Conservation (phyloP, 202 grass and related monocot genomes). For the Carex sylvatica region DNA sequence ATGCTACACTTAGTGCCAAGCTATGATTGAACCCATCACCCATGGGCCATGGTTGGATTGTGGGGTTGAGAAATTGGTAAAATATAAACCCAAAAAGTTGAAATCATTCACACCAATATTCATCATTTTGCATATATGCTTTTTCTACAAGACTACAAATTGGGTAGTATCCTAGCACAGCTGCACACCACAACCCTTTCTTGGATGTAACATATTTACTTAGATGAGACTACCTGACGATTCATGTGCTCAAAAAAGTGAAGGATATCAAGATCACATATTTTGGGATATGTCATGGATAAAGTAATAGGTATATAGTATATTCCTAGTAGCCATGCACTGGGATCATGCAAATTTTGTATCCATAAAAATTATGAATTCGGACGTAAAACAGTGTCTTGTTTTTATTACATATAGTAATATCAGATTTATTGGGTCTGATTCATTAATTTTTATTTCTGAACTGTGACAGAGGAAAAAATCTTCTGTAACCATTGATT, state of each 20-base stretch:
- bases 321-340: neutral
- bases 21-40: constrained; percentile 23
- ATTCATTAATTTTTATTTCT: too few relatives aligned
- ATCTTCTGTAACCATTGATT: too few relatives aligned
- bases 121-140: constrained; percentile 6
- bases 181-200: constrained; percentile 2
- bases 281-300: neutral
- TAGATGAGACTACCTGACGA: neutral
- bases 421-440: too few relatives aligned
- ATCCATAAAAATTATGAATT: too few relatives aligned
- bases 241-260: neutral
- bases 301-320: neutral
- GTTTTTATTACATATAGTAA: too few relatives aligned
- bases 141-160: constrained; percentile 16
- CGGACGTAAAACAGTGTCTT: too few relatives aligned
- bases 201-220: neutral
- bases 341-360: neutral
- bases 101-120: constrained; percentile 7
- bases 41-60: constrained; percentile 7
- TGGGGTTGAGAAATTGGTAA: neutral
- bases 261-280: neutral
- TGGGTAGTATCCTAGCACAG: constrained; percentile 2
- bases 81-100: neutral
- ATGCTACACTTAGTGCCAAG: neutral
- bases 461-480: too few relatives aligned